Base-by-base conservation (phyloP, 1,284 basidiomycete species). In the Trichosporon faecale region DNA sequence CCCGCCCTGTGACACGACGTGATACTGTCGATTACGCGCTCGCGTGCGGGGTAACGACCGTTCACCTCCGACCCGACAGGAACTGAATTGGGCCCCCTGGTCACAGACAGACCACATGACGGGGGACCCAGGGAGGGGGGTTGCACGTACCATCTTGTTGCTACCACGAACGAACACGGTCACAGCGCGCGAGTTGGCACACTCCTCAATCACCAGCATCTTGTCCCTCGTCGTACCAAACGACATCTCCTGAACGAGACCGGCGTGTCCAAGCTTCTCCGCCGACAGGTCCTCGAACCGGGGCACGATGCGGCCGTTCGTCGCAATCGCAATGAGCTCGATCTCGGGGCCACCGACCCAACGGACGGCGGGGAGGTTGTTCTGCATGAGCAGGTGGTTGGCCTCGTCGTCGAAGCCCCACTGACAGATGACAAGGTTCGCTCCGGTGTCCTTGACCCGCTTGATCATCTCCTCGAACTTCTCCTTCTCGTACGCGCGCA, bases 321-420 rank as follows among this genome's bases (percentile, higher is more conserved):
- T 99, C 0, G 97, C 97, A 79, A 99, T 98, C 21, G 96, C 97
- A 76, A 99, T 98, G 72, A 98, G 87, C 92, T 99, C 96, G 73
- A 99, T 97, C 83, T 99, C 96, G 1, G 97, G 96, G 23, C 96
- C 97, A 73, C 96, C 96, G 69, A 99, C 96, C 96, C 97, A 99
- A 81, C 96, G 88, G 27, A 99, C 96, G n/a, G 96, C 94, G 55
- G 96, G 97, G 57, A 99, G 86, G 16, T 95, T 92, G 80, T 98
- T 98, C 85, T 98, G 95, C 91, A 99, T 94, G 76, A 99, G 85
- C 79, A 99, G 79, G 82, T 99, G 96, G 83, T 99, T 99, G 69
- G 96, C 96, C 85, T 99, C 96, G 82, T 99, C 97, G 80, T 99
- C 96, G 82, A 99, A 99, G 74, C 96, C 96, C 96, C 96, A 99